Conservation (phyloP, 306 rosid species). For the Clitoria ternatea region DNA sequence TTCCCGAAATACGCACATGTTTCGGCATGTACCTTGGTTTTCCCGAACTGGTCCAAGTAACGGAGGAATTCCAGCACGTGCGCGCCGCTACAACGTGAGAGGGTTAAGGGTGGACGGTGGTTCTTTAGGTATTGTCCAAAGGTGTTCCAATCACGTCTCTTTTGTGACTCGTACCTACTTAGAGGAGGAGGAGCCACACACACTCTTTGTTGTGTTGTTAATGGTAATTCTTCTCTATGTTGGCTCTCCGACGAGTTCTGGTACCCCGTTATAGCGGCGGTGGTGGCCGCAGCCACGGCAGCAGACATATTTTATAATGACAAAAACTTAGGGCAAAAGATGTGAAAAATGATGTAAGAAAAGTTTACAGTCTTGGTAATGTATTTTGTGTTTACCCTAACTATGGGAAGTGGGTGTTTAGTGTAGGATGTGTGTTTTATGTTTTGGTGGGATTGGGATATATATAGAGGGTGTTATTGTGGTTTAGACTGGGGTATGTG, state of each 20-base stretch:
- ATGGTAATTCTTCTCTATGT: neutral
- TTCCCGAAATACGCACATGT: constrained; percentile 64
- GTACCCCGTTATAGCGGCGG: constrained; percentile 32
- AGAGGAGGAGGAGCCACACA: constrained; percentile 19
- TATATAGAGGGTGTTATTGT: neutral
- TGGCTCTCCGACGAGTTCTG: constrained; percentile 11
- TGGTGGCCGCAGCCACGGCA: constrained; percentile 30
- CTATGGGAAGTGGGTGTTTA: neutral
- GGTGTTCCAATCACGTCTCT: constrained; percentile 74
- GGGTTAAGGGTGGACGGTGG: constrained; percentile 71
- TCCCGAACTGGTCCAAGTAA: constrained; percentile 65
- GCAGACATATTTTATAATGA: constrained; percentile 38
- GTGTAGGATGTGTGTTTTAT: neutral
- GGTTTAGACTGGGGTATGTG: neutral
- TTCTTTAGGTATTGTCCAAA: constrained; percentile 61
- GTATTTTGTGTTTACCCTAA: no score
- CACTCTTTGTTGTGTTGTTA: neutral
- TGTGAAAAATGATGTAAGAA: no score
- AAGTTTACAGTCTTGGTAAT: no score
- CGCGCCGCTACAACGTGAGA: constrained; percentile 64
- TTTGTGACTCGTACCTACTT: constrained; percentile 73
- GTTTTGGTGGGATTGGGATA: neutral
- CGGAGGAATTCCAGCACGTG: constrained; percentile 72
- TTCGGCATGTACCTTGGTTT: constrained; percentile 35
- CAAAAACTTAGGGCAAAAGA: no score